Evolutionary conservation across 176 grass and related monocot species (phyloP), one percentile per base, ranked within the genome.

Genomic region (Oryza glaberrima): DNA sequence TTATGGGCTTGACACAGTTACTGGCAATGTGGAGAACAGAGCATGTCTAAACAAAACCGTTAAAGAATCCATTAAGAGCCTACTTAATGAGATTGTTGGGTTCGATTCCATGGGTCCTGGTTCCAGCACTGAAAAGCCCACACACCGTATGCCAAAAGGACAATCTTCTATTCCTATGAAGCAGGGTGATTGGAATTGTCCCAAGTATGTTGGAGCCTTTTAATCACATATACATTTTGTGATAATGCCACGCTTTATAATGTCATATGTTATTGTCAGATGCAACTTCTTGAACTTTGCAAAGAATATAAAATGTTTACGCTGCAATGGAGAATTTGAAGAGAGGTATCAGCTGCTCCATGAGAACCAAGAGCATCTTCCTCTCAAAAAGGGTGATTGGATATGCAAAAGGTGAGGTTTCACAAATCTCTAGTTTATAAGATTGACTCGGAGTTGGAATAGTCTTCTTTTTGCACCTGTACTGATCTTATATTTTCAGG

Each of bases 151-250:
- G 41, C 14, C 25, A 40, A 91, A 91, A 77, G 87, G 81, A 77
- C 87, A 86, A 88, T 83, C 81, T 83, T 70, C 46, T 75, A 71
- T 93, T 63, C 93, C 91, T 61, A 85, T 73, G 85, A 95, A 90
- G 76, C 93, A 98, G 74, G 96, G 96, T 11, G 96, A 98, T 85
- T 98, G 96, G 96, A 92, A 90, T 76, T 98, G 96, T 84, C 93
- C 96, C 44, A 90, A 88, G 89, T 98, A 98, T 79, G 80, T 61
- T 22, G 16, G 36, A 43, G 17, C 47, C 13, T 17, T 56, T 82
- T 32, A 40, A 12, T 35, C 51, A 48, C 46, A 10, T 78, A 49
- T 43, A 40, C 48, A 34, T 68, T 70, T 6, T 4, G 3, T 77
- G 7, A 73, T 79, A 69, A 80, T 41, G 3, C 3, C 7, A 78